Evolutionary conservation across 495 filamentous ascomycete genomes (phyloP), one percentile per base, ranked within the genome.

Genomic region (Penicillium odoratum): DNA sequence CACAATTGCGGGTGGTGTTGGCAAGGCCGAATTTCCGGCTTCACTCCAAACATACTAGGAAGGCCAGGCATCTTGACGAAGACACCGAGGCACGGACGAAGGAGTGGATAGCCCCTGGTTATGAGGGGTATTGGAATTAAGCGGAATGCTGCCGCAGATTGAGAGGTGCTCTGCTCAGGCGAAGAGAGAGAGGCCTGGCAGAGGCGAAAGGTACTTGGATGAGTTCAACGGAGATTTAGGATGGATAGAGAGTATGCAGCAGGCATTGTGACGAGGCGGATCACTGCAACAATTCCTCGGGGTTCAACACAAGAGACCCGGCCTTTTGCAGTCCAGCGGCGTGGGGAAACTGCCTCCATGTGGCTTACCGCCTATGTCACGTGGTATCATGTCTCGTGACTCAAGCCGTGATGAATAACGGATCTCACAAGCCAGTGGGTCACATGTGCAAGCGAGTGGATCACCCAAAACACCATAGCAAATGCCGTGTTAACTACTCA

Each of bases 41-140:
- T 26, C 48, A 28, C 5, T 36, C 34, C 18, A 38, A 42, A 82
- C 84, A 59, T 82, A 96, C 92, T 81, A 53, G 92, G 92, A 74
- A 96, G 85, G 62, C 92, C 91, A 66, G 92, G 92, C 92, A 96
- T 96, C 51, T 65, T 74, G 62, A 56, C 51, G 43, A 34, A 25
- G 36, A 58, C 18, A 49, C 51, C 15, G 28, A 43, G n/a, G 18
- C 26, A 43, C n/a, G n/a, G 16, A 51, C 50, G 34, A 61, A 51
- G 3, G 44, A 57, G 29, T 48, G 53, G 25, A 34, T 9, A 18
- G 30, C 0, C 40, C 29, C 47, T 26, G 25, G 42, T 16, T 28
- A 47, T 2, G 7, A n/a, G 18, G 26, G 29, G 26, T 11, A 30
- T 13, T 7, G 25, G 16, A 25, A 16, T 29, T 48, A 49, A 46